Evolutionary conservation across 495 filamentous ascomycete species (phyloP), one percentile per base, ranked within the genome.

Genomic region (Penicillium canescens): DNA sequence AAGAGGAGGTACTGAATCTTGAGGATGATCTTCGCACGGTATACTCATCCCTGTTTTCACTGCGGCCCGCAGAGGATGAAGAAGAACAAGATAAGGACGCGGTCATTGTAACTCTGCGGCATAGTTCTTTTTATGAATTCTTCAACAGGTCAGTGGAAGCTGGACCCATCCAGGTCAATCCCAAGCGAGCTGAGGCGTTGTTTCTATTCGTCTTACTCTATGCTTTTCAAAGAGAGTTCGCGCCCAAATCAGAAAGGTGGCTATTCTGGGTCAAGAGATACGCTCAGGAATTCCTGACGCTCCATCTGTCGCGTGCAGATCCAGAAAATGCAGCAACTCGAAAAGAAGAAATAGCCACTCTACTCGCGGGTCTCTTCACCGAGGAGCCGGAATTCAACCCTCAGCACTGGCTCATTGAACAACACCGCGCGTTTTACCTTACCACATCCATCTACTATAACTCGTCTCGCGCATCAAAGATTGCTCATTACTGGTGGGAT

Each of bases 101-200:
- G 4, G 20, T n/a, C 21, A 4, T 50, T 50, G 47, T 50, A 24
- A 50, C 37, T 24, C 34, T 50, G 4, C 34, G 47, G 16, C 47
- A 50, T 34, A 50, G 47, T 34, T 50, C 47, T 2, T 50, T 50
- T 41, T 50, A 50, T 26, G 47, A 50, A n/a, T 50, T 38, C 11
- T 50, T 50, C 36, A 50, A 28, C 9, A 28, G 12, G 11, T 48
- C 45, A 1, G 16, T 21, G 28, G 34, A 50, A 13, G 24, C 16
- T 28, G 47, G 35, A n/a, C 20, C 8, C 16, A 50, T 50, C 6
- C 47, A 50, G 24, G 47, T 43, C 41, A 26, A 43, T 26, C 3
- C 24, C 20, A 18, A 26, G n/a, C 41, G 28, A 6, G n/a, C 41
- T 3, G 41, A 43, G 20, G 41, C 20, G 20, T 3, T n/a, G 3